Evolutionary conservation across 345 rosid genomes (phyloP).

Genomic region (Erucastrum elatum): DNA sequence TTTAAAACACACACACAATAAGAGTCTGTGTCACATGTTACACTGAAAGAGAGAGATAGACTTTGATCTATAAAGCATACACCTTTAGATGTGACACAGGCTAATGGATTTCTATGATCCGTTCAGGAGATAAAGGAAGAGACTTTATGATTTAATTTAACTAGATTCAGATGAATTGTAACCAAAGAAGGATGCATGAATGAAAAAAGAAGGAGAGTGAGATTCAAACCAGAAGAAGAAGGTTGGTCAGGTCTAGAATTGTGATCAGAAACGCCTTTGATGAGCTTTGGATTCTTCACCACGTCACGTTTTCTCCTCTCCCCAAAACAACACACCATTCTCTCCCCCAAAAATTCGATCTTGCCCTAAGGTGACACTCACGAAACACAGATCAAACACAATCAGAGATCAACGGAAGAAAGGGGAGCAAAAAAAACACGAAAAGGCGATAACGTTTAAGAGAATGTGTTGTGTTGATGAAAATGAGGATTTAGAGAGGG

Average conservation of each 20-base stretch:
- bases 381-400: not conserved
- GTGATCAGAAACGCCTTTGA: not conserved
- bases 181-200: not conserved
- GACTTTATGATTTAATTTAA: not conserved
- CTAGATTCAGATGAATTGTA: not conserved
- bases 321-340: constrained; percentile 57
- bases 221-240: constrained; percentile 9
- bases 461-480: not conserved
- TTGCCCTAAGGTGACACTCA: not conserved
- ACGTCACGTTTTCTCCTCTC: not conserved
- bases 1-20: not conserved
- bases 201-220: not conserved
- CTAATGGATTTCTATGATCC: not conserved
- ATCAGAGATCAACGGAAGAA: not conserved
- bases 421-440: not conserved
- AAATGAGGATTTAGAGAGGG: not conserved
- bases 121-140: not conserved
- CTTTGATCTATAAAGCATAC: not conserved
- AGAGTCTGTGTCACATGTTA: not conserved
- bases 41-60: not conserved
- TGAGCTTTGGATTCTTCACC: not conserved
- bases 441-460: not conserved
- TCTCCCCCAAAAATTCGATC: not conserved
- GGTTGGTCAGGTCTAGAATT: not conserved
- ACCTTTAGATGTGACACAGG: not conserved